phyloP scores from a whole-genome alignment of 2,329 filamentous ascomycete genomes.

The Fusarium pilosicola region DNA sequence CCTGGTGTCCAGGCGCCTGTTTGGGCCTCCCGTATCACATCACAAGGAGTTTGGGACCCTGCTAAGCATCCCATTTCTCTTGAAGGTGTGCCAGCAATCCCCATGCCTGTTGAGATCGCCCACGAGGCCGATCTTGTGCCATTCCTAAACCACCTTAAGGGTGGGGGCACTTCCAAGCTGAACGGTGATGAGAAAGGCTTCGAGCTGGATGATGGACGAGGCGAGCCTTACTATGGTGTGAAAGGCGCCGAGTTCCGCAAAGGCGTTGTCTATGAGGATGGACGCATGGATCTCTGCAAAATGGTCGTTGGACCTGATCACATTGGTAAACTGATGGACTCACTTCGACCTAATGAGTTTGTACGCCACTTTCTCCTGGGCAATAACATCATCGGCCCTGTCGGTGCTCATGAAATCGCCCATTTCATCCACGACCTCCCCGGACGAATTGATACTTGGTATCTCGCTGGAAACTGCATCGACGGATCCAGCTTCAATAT shows the following conservation, averaged over 20 bases:
- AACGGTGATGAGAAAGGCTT: constrained; percentile 38
- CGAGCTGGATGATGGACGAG: constrained; percentile 49
- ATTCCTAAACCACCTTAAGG: constrained; percentile 48
- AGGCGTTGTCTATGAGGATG: constrained; percentile 60
- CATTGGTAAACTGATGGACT: constrained; percentile 60
- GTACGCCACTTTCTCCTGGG: constrained; percentile 63
- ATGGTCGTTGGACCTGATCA: constrained; percentile 63
- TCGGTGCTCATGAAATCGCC: constrained; percentile 58
- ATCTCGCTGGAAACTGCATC: constrained; percentile 65
- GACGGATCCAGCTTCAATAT: constrained; percentile 53
- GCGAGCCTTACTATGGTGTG: constrained; percentile 51
- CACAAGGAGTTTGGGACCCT: constrained; percentile 50
- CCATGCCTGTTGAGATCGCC: constrained; percentile 49
- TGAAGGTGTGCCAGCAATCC: constrained; percentile 46
- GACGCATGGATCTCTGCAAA: constrained; percentile 65
- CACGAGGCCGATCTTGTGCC: constrained; percentile 47
- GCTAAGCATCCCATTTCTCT: constrained; percentile 46
- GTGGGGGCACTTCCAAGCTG: constrained; percentile 46
- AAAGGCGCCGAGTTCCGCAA: constrained; percentile 50
- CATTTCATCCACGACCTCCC: constrained; percentile 58
- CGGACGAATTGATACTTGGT: constrained; percentile 63
- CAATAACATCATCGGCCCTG: constrained; percentile 64
- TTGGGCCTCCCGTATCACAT: constrained; percentile 48
- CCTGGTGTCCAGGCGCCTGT: constrained; percentile 48
- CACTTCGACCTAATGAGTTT: constrained; percentile 57